Evolutionary conservation across 805 yeast species (phyloP).

Genomic region (Kazachstania psychrophila): DNA sequence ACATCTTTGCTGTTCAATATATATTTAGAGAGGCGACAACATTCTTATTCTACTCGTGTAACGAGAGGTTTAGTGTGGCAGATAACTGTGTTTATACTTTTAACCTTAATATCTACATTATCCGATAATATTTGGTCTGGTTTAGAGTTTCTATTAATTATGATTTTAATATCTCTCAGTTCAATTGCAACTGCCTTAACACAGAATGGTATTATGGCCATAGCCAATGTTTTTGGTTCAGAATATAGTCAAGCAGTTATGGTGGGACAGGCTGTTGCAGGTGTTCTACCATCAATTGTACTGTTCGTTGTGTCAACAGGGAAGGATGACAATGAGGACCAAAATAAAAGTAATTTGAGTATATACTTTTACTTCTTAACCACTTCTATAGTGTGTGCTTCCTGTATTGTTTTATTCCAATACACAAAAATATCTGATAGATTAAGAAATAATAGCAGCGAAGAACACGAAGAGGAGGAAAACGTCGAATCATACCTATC

Average conservation of each 20-base stretch:
- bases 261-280: constrained; percentile 93
- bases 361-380: constrained; percentile 32
- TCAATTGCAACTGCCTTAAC: constrained; percentile 72
- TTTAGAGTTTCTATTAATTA: constrained; percentile 38
- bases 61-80: constrained; percentile 52
- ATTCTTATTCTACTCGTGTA: constrained; percentile 47
- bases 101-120: constrained; percentile 34
- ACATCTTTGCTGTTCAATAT: constrained; percentile 52
- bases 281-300: constrained; percentile 73
- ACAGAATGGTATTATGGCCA: constrained; percentile 86
- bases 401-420: constrained; percentile 20
- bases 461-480: background rate
- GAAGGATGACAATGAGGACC: constrained; percentile 6
- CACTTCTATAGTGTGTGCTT: constrained; percentile 22
- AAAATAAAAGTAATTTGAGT: constrained; percentile 8
- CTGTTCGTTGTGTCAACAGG: constrained; percentile 39
- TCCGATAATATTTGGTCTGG: constrained; percentile 14
- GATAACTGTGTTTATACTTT: constrained; percentile 43
- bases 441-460: constrained; percentile 8
- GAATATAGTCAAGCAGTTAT: constrained; percentile 80
- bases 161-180: constrained; percentile 55
- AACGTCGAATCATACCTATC: background rate
- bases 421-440: constrained; percentile 16
- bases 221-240: constrained; percentile 67
- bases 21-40: constrained; percentile 57